These are phyloP conservation scores for Alternaria dauci DNA, from an alignment of 2,329 filamentous ascomycete species.

Conservation along the genomic window DNA sequence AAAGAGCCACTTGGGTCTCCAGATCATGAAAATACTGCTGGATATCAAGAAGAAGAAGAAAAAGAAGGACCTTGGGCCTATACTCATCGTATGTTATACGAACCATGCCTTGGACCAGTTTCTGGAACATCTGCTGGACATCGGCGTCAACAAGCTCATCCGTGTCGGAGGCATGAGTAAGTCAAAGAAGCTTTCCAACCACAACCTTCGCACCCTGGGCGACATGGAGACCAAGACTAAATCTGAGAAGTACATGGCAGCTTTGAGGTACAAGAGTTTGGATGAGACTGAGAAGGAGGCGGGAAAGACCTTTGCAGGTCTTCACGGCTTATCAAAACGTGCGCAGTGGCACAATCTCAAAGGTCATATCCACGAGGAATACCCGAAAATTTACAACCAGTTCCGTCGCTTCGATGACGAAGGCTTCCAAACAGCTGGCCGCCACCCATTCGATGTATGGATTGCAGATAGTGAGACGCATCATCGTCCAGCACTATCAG, in stretches of 20 bases:
- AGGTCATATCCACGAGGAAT: conserved; percentile 19
- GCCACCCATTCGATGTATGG: conserved; percentile 39
- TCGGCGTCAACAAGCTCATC: conserved; percentile 61
- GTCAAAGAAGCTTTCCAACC: conserved; percentile 58
- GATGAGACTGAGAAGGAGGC: conserved; percentile 18
- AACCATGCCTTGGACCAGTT: conserved; percentile 67
- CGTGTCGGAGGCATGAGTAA: conserved; percentile 69
- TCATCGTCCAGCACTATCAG: background rate
- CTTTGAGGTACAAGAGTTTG: conserved; percentile 22
- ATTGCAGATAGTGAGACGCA: background rate
- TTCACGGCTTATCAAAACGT: conserved; percentile 18
- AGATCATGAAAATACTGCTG: conserved; percentile 66
- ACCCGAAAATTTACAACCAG: conserved; percentile 29
- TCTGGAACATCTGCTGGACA: conserved; percentile 66
- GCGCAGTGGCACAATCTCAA: conserved; percentile 31
- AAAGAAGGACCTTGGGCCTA: conserved; percentile 53
- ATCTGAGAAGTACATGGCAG: conserved; percentile 21
- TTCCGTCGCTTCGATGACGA: conserved; percentile 27
- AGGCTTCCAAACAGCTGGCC: conserved; percentile 27
- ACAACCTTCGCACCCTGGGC: conserved; percentile 58
- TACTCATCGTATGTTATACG: conserved; percentile 58
- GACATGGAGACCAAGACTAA: conserved; percentile 31
- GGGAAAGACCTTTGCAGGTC: conserved; percentile 10
- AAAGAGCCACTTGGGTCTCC: conserved; percentile 69
- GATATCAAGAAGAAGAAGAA: conserved; percentile 46